Base-by-base conservation (phyloP, 192 early-diverging fungal species). In the Podila minutissima region DNA sequence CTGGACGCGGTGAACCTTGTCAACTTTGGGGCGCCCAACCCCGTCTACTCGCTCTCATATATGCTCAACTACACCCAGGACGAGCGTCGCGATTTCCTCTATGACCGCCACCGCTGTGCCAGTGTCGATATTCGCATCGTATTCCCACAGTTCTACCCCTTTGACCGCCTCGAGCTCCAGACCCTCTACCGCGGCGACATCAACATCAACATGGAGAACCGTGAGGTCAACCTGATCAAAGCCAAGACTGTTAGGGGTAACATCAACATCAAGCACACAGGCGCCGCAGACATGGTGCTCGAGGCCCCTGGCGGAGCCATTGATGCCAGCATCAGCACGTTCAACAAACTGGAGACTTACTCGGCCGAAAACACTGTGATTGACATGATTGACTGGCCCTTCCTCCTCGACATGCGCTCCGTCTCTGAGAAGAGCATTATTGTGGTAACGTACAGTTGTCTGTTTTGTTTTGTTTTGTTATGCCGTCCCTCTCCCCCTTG, bases 81-180 rank as follows among this genome's bases (percentile, higher is more conserved):
- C 53, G 53, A 55, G 24, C 53, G 53, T 10, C 53, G 53, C 24
- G 53, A n/a, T 17, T 55, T 55, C 24, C 53, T 55, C 53, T 26
- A 55, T 8, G 53, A 55, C 24, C 53, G 53, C 24, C 53, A 55
- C 9, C 53, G 53, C n/a, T 55, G 53, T 26, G 53, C 53, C 22
- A 55, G 53, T 26, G 53, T 55, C 53, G 53, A 55, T 12, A 55
- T 55, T 6, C 53, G 53, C 53, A 55, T 55, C 53, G 53, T 55
- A n/a, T 55, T 55, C 20, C 53, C 53, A 55, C 53, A 55, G 53
- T 55, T 4, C 53, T 24, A 24, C 22, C 53, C 53, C 53, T 55
- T 55, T 26, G 53, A 55, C 24, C 53, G 53, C n/a, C 53, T 55
- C 53, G 53, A 55, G n/a, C 53, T 55, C 53, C 53, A 55, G 53